Evolutionary conservation across 1,139 yeast species (phyloP).

Genomic region (Kodamaea plutei): DNA sequence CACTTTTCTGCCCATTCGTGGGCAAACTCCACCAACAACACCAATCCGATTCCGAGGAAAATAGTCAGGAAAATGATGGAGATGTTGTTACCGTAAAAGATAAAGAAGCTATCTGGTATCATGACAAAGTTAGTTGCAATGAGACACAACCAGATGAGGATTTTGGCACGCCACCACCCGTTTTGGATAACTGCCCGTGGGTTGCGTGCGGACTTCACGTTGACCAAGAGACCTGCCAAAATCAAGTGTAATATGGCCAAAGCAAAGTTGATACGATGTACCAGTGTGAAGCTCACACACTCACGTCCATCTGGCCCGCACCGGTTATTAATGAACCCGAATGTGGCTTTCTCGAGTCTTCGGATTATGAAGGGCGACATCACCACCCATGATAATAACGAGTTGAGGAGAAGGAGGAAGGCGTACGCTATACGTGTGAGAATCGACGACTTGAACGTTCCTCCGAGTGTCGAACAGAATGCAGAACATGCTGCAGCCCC

Average conservation of each 20-base stretch:
- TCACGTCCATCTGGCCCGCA: constrained; percentile 76
- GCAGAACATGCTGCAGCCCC: constrained; percentile 85
- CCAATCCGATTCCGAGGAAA: constrained; percentile 85
- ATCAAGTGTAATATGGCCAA: constrained; percentile 74
- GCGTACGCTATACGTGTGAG: constrained; percentile 78
- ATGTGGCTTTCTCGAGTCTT: constrained; percentile 68
- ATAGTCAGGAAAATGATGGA: constrained; percentile 82
- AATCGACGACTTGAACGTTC: constrained; percentile 62
- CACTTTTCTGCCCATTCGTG: constrained; percentile 99
- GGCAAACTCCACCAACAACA: constrained; percentile 90
- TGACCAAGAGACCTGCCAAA: constrained; percentile 63
- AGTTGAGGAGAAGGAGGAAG: constrained; percentile 66
- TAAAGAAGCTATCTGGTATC: constrained; percentile 83
- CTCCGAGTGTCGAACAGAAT: constrained; percentile 57
- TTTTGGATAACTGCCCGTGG: constrained; percentile 84
- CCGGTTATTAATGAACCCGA: constrained; percentile 59
- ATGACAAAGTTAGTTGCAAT: constrained; percentile 59
- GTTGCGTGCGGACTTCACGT: constrained; percentile 73
- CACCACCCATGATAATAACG: constrained; percentile 86
- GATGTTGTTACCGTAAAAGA: constrained; percentile 86
- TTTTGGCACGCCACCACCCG: constrained; percentile 84
- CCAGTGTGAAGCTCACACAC: constrained; percentile 91
- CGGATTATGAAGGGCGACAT: constrained; percentile 77
- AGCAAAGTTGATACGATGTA: constrained; percentile 86
- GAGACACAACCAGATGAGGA: constrained; percentile 56